Conservation (phyloP, 2,329 filamentous ascomycete species). For the Paracamarosporium sp. region DNA sequence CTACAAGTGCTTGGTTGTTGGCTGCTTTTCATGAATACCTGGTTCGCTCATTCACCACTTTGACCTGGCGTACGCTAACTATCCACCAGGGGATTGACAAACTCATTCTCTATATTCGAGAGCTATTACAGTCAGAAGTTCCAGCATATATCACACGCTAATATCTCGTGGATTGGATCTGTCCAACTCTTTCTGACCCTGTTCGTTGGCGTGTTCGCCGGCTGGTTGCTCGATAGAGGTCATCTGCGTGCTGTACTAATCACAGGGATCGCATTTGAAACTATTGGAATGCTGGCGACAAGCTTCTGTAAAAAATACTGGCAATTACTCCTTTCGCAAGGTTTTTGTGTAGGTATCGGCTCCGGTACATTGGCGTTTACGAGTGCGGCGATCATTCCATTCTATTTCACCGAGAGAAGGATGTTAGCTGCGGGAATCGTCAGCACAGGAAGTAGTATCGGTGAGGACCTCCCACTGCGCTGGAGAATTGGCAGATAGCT, state of each 20-base stretch:
- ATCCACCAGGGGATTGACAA: constrained; percentile 13
- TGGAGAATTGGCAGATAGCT: constrained; percentile 50
- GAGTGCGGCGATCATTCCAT: constrained; percentile 33
- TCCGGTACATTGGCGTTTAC: constrained; percentile 24
- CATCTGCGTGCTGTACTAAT: constrained; percentile 50
- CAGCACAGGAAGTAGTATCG: constrained; percentile 54
- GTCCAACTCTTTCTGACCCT: constrained; percentile 58
- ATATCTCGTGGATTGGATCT: constrained; percentile 57
- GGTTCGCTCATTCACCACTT: not conserved
- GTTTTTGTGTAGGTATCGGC: constrained; percentile 25
- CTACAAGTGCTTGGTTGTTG: constrained; percentile 17
- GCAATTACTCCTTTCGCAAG: constrained; percentile 41
- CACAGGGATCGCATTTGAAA: constrained; percentile 46
- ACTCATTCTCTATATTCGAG: constrained; percentile 30
- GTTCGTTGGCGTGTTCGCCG: constrained; percentile 55
- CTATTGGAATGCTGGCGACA: constrained; percentile 57
- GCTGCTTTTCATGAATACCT: constrained; percentile 17
- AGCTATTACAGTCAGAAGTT: constrained; percentile 24
- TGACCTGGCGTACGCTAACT: not conserved
- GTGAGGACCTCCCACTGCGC: constrained; percentile 7
- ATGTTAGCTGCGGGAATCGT: constrained; percentile 64
- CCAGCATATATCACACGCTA: constrained; percentile 30
- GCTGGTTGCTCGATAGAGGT: constrained; percentile 56
- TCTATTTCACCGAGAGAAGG: constrained; percentile 64
- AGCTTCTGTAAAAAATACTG: constrained; percentile 54